Evolutionary conservation across 1,284 basidiomycete genomes (phyloP).

Genomic region (Leucoagaricus sp.): DNA sequence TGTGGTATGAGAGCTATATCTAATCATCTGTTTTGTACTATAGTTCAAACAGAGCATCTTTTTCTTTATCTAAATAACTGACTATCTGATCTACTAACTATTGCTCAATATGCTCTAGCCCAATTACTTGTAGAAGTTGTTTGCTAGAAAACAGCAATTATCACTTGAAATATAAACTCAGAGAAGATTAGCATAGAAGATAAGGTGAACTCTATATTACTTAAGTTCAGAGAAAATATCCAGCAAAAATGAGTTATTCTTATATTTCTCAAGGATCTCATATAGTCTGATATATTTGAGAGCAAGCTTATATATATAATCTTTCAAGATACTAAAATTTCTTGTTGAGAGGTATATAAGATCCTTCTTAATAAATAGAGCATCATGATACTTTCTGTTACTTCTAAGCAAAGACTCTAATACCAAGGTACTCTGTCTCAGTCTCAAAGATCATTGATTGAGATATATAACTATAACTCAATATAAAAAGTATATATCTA

Average conservation of each 20-base stretch:
- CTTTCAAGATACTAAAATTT: conserved; percentile 34
- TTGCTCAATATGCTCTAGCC: conserved; percentile 8
- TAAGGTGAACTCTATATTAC: conserved; percentile 5
- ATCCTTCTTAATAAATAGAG: conserved; percentile 18
- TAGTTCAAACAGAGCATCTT: conserved; percentile 11
- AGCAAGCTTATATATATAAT: conserved; percentile 25
- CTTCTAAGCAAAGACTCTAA: conserved; percentile 26
- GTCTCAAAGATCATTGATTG: conserved; percentile 21
- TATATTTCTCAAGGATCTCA: conserved; percentile 22
- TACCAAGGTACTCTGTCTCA: conserved; percentile 6
- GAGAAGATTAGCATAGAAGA: conserved; percentile 13
- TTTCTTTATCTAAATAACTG: conserved; percentile 4
- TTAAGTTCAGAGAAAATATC: conserved; percentile 23
- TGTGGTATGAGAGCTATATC: conserved; percentile 18
- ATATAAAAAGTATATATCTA: conserved; percentile 35
- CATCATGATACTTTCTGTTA: conserved; percentile 18
- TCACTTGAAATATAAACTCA: conserved; percentile 15
- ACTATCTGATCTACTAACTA: conserved; percentile 13
- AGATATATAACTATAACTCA: conserved; percentile 33
- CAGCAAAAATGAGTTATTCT: conserved; percentile 26
- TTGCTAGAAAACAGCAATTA: conserved; percentile 13
- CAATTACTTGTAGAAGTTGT: conserved; percentile 9
- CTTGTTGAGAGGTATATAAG: conserved; percentile 35
- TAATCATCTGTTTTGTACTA: conserved; percentile 12
- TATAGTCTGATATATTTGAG: conserved; percentile 36